These are phyloP conservation scores for Puccinia polysora DNA, from an alignment of 1,284 basidiomycete species.

Conservation along the genomic window DNA sequence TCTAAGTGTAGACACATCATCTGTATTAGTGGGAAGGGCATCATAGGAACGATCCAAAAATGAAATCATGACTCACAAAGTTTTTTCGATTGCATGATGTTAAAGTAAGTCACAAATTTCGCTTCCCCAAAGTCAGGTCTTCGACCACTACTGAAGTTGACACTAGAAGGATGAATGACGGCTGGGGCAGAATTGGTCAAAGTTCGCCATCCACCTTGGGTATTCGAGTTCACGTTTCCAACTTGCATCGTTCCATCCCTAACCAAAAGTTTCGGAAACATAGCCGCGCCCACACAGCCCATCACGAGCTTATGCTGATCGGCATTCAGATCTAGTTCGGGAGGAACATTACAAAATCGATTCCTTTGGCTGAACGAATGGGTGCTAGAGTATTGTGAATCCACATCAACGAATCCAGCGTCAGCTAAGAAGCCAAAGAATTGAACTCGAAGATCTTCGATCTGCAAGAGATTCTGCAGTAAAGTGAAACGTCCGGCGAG, in stretches of 20 bases:
- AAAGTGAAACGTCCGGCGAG: not conserved
- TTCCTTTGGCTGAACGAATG: constrained; percentile 53
- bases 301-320: constrained; percentile 63
- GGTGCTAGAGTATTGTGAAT: constrained; percentile 57
- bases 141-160: constrained; percentile 65
- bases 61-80: constrained; percentile 57
- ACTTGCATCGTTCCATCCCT: constrained; percentile 58
- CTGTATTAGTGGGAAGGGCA: not conserved
- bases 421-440: constrained; percentile 42
- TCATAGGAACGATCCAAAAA: not conserved
- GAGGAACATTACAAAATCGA: constrained; percentile 71
- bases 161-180: constrained; percentile 84
- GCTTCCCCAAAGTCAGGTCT: constrained; percentile 63
- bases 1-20: constrained; percentile 52
- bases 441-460: constrained; percentile 75
- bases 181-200: constrained; percentile 79
- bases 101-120: constrained; percentile 78
- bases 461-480: constrained; percentile 78
- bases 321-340: constrained; percentile 68
- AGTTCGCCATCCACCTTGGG: constrained; percentile 65
- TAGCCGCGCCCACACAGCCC: constrained; percentile 75
- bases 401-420: constrained; percentile 26
- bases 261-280: constrained; percentile 85
- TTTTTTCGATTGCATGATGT: constrained; percentile 85
- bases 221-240: constrained; percentile 45